phyloP scores from a whole-genome alignment of 352 stramenopile species.

The Phytopythium litorale region DNA sequence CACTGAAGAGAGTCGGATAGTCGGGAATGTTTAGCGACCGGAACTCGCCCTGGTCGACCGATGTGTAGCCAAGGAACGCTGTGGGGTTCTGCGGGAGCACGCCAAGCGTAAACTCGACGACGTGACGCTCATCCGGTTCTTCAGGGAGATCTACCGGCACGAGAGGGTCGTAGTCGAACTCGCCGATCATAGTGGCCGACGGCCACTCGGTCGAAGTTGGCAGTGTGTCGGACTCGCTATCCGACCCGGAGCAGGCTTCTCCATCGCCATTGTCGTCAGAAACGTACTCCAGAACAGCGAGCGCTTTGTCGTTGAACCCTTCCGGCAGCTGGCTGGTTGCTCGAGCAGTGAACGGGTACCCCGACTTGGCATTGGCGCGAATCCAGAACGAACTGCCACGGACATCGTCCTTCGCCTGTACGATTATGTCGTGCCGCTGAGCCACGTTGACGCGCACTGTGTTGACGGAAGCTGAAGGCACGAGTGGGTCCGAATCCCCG shows the following conservation, averaged over 20 bases:
- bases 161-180: slow-evolving; percentile 30
- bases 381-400: slow-evolving; percentile 28
- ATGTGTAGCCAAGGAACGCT: slow-evolving; percentile 25
- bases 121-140: slow-evolving; percentile 21
- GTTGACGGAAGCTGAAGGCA: slow-evolving; percentile 27
- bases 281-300: slow-evolving; percentile 36
- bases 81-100: slow-evolving; percentile 16
- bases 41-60: slow-evolving; percentile 18
- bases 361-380: slow-evolving; percentile 20
- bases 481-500: slow-evolving; percentile 27
- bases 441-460: slow-evolving; percentile 29
- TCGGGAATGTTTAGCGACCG: slow-evolving; percentile 23
- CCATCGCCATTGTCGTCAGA: slow-evolving; percentile 6
- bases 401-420: slow-evolving; percentile 21
- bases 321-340: slow-evolving; percentile 19
- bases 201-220: slow-evolving; percentile 25
- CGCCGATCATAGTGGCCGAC: slow-evolving; percentile 21
- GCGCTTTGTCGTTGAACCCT: slow-evolving; percentile 29
- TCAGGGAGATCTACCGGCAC: slow-evolving; percentile 12
- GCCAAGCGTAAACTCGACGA: slow-evolving; percentile 24
- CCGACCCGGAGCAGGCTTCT: neutral
- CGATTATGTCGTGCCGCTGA: slow-evolving; percentile 35
- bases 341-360: slow-evolving; percentile 25
- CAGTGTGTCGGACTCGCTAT: neutral
- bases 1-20: slow-evolving; percentile 27